Evolutionary conservation across 495 filamentous ascomycete genomes (phyloP), one percentile per base, ranked within the genome.

Genomic region (Penicillium verhagenii): DNA sequence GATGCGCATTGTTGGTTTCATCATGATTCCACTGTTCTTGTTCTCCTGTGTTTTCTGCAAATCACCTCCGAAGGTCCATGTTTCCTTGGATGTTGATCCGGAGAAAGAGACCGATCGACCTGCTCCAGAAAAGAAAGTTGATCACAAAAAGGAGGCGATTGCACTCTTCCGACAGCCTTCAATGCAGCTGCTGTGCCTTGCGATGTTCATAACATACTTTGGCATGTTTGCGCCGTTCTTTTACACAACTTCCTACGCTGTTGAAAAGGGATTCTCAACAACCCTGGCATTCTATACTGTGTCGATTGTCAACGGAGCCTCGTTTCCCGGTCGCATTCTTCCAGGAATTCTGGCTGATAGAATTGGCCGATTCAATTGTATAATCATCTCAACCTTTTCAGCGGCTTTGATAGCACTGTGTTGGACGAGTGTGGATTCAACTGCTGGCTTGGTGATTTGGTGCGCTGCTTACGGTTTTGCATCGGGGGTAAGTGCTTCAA

Each of bases 291-390:
- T 72, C 33, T 80, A 79, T 47, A 72, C 75, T 2, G 57, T 79
- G 4, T 72, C 73, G 1, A 74, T 81, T n/a, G 63, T 81, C 26
- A 79, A 79, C 51, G 76, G 63, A 0, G 69, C 74, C 14, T 77
- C 73, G 0, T 67, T 74, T 33, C 70, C 75, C 33, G 73, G 76
- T n/a, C 68, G 69, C 1, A 63, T 73, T 0, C 29, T 75, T 3
- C 67, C 61, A 57, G 88, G 86, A 6, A 75, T 84, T 52, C 10
- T 87, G 1, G 89, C 85, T 13, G 90, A 94, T 65, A 78, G 76
- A 50, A 65, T 88, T 26, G 90, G 89, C 0, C 78, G 82, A 23
- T 91, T 83, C 74, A 91, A 92, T 65, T 73, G 78, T 29, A 85
- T 85, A 66, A 76, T 89, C n/a, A 21, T 83, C 3, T 82, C 84